Evolutionary conservation across 2,329 filamentous ascomycete species (phyloP), one percentile per base, ranked within the genome.

Genomic region (Aspergillus melleus): DNA sequence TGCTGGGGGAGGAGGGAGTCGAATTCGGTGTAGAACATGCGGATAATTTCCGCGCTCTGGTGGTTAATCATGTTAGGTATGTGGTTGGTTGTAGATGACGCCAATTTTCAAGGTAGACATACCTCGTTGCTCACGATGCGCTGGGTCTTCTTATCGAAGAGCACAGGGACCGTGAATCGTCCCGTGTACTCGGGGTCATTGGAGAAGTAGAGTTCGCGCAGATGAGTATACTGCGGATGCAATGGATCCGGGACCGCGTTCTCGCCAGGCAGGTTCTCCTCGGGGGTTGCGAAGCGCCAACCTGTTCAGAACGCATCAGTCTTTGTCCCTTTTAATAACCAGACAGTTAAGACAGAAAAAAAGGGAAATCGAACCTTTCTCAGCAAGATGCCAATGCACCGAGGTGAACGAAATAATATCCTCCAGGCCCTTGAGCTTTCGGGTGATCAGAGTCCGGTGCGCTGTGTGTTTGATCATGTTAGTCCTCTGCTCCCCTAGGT

Each of bases 351-450:
- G 9, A 6, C 44, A 26, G 3, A n/a, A n/a, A n/a, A n/a, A 47
- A 9, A 16, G n/a, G 6, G 22, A 16, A 19, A 51, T 74, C 80
- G 53, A 75, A 84, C 86, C 88, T 79, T 80, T 86, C 72, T 80
- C 88, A 62, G 68, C 87, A 80, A 98, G 87, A 70, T 96, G 89
- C 94, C 93, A 98, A 78, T 97, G 93, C 55, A 97, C 93, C n/a
- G 86, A 87, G 0, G 91, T 95, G 61, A 86, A 83, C 6, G 86
- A 80, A 66, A 99, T 88, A 65, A 95, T 84, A 58, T 96, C 89
- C 69, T 98, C 90, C 0, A 99, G 83, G 0, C 94, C 95, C 81
- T 98, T 99, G 70, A 99, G 84, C 74, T 92, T 89, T 60, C 94
- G 86, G 2, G 90, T 90, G 67, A 98, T 96, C 65, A 98, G 82